phyloP scores from a whole-genome alignment of 495 filamentous ascomycete species.

The Neurospora cerealis region DNA sequence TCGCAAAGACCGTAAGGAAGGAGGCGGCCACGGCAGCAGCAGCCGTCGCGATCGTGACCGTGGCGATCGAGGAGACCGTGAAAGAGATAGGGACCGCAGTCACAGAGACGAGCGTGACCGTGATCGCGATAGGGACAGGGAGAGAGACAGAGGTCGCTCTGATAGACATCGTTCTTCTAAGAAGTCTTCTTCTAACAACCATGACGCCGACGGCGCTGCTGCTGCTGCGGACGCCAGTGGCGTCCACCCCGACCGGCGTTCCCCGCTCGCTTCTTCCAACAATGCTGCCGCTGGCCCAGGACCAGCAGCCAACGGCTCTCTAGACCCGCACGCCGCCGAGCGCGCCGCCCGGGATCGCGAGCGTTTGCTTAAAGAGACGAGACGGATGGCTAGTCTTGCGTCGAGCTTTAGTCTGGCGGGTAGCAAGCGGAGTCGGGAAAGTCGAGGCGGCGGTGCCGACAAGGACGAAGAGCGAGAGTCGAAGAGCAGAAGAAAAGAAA shows the following conservation, averaged over 20 bases:
- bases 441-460: neutral
- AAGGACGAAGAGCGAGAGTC: slow-evolving; percentile 14
- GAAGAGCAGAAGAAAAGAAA: slow-evolving; percentile 34
- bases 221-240: slow-evolving; percentile 1
- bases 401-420: slow-evolving; percentile 28
- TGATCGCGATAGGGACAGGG: slow-evolving; percentile 28
- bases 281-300: slow-evolving; percentile 24
- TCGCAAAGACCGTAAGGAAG: slow-evolving; percentile 19
- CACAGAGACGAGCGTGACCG: slow-evolving; percentile 39
- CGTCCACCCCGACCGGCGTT: slow-evolving; percentile 20
- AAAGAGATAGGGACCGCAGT: slow-evolving; percentile 34
- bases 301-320: slow-evolving; percentile 7
- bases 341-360: slow-evolving; percentile 69
- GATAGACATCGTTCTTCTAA: slow-evolving; percentile 23
- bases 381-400: slow-evolving; percentile 52
- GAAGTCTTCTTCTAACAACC: slow-evolving; percentile 29
- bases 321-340: slow-evolving; percentile 65
- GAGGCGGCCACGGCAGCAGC: slow-evolving; percentile 23
- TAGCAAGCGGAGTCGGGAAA: slow-evolving; percentile 18
- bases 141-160: slow-evolving; percentile 22
- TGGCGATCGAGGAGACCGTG: slow-evolving; percentile 36
- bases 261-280: slow-evolving; percentile 28
- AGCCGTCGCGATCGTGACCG: slow-evolving; percentile 30
- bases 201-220: slow-evolving; percentile 19
- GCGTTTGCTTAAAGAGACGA: slow-evolving; percentile 65